Base-by-base conservation (phyloP, 192 early-diverging fungal species). In the Backusella tuberculispora region DNA sequence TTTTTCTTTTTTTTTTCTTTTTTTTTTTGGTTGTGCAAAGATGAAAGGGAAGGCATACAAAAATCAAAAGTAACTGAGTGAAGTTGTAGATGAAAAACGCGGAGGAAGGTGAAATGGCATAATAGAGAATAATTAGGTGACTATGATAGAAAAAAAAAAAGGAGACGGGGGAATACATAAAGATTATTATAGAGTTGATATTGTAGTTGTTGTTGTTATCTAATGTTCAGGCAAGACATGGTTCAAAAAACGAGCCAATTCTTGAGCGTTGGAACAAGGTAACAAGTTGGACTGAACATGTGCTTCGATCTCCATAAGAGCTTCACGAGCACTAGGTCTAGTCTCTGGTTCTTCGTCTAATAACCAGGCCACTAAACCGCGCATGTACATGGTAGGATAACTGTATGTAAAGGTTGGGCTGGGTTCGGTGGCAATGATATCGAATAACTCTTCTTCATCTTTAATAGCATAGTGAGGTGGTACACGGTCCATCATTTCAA, bases 401-500 rank as follows among this genome's bases (percentile, higher is more conserved):
- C 77, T 76, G 68, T 83, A 83, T 38, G 77, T 78, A 47, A 83
- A 83, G 13, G 81, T 83, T 43, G 81, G 81, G 48, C 74, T 69
- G 17, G 77, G 74, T 70, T 83, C 81, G 7, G 74, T 78, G 10
- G 77, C 71, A 38, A 83, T 79, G 42, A 78, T 71, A 40, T 78
- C 77, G 71, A 79, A 83, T 24, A 83, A 63, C 60, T 83, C 81
- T 78, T 83, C 77, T 69, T 83, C 81, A 34, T 83, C 81, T 75
- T 83, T 83, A 75, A 83, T 79, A 12, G 72, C 47, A 66, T 81
- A 85, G 60, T 83, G 83, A 63, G 84, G 84, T 47, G 84, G 84
- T 43, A 75, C 77, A 48, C 84, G 76, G 53, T 85, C 84, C 78
- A 85, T 76, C 81, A 85, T 80, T 77, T 85, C 84, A 38, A 85